These are phyloP conservation scores for Ophiostoma sp. DNA, from an alignment of 2,329 filamentous ascomycete species.

Conservation along the genomic window DNA sequence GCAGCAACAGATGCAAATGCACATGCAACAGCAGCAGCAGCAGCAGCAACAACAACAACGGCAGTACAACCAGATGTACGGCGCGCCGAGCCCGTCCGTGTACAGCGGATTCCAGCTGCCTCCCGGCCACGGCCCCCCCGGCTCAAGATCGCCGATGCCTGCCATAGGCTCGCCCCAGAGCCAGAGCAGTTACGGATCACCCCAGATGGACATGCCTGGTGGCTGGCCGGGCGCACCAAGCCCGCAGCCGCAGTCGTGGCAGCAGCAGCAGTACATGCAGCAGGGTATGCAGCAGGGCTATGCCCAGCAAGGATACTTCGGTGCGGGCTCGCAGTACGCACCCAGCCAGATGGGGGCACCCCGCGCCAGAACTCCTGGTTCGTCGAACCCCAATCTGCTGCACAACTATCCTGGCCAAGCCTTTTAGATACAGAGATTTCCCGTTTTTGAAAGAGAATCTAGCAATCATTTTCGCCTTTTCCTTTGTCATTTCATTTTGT, in stretches of 20 bases:
- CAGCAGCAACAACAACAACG: conserved; percentile 32
- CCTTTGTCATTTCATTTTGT: conserved; percentile 1
- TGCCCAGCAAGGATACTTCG: not conserved
- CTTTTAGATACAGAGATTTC: conserved; percentile 29
- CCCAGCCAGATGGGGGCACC: conserved; percentile 30
- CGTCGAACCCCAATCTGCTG: conserved; percentile 29
- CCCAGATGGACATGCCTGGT: conserved; percentile 24
- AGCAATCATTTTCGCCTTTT: not conserved
- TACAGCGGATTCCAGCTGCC: conserved; percentile 27
- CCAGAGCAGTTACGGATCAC: conserved; percentile 24
- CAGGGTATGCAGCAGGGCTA: not conserved
- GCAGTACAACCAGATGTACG: conserved; percentile 28
- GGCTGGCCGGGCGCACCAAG: conserved; percentile 19
- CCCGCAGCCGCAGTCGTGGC: conserved; percentile 24
- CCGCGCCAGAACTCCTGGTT: conserved; percentile 22
- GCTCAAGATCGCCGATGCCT: not conserved
- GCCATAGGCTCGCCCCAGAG: not conserved
- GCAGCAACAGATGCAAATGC: conserved; percentile 33
- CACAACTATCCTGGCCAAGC: conserved; percentile 31
- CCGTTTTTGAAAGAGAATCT: not conserved
- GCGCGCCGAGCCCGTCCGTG: not conserved
- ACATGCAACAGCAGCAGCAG: conserved; percentile 30
- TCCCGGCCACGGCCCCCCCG: conserved; percentile 26
- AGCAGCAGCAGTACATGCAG: conserved; percentile 8
- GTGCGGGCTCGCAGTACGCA: conserved; percentile 14